Base-by-base conservation (phyloP, 1,139 yeast genomes). In the Lodderomyces metapsilosis region DNA sequence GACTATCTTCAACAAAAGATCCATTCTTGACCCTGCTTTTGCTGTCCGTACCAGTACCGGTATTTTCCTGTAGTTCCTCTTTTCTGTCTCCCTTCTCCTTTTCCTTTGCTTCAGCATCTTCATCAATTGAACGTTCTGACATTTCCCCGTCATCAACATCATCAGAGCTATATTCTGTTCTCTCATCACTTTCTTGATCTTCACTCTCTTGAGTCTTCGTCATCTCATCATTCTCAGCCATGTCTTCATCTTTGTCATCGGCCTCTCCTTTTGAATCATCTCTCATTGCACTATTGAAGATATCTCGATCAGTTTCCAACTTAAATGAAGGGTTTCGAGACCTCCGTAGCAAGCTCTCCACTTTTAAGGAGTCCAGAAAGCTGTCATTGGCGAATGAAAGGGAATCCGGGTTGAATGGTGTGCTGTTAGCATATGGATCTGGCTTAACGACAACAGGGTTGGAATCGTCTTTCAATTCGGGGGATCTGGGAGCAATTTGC, bases 391-490 rank as follows among this genome's bases (percentile, higher is more conserved):
- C 22, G 8, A 28, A 28, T 16, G 32, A 15, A 28, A 28, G 15
- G 11, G 32, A 8, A 18, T 33, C 16, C 5, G 17, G 36, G 18
- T 22, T 18, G n/a, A 33, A 22, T 5, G 36, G 25, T 20, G 24
- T 12, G 7, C 27, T 21, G 18, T 21, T 22, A 21, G 27, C 11
- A 21, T 36, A 24, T 2, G 37, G 23, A 21, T 37, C 40, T 16
- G 40, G 36, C 33, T 39, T 31, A 11, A 34, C 39, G 7, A 30
- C 27, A 9, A 23, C 6, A 11, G 39, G 23, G 6, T n/a, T 11
- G 12, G 36, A 38, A 32, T 40, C 43, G 22, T 31, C 38, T 36
- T 30, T 40, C 15, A 34, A 17, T 33, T 43, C 46, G 4, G 42
- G 42, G 8, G 47, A 42, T 3, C 20, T 33, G 11, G 36, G 36